phyloP scores from a whole-genome alignment of 352 stramenopile genomes.

The Phytophthora pinifolia region DNA sequence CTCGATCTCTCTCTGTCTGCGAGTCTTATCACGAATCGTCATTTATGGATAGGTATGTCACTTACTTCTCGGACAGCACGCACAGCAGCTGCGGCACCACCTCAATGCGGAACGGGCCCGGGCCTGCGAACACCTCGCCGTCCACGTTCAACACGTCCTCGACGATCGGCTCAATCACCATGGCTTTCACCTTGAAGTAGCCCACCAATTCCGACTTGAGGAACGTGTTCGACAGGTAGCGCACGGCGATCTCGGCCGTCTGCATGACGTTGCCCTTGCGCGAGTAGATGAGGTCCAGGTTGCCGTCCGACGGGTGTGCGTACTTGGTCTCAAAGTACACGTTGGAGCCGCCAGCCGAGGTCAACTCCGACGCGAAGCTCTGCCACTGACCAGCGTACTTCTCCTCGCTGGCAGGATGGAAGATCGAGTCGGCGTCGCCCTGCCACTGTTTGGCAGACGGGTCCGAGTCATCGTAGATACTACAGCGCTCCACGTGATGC shows the following conservation, averaged over 20 bases:
- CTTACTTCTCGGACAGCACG: conserved; percentile 79
- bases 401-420: conserved; percentile 56
- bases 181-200: conserved; percentile 80
- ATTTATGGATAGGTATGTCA: no score
- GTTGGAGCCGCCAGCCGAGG: conserved; percentile 65
- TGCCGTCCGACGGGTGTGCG: conserved; percentile 76
- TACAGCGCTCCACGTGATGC: conserved; percentile 76
- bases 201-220: conserved; percentile 57
- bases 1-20: conserved; percentile 1
- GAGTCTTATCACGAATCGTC: conserved; percentile 16
- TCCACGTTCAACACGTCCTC: conserved; percentile 77
- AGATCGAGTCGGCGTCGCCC: conserved; percentile 62
- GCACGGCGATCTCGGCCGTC: conserved; percentile 49
- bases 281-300: conserved; percentile 75
- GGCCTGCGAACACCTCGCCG: conserved; percentile 64
- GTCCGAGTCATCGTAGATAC: conserved; percentile 67
- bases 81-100: conserved; percentile 69
- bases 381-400: conserved; percentile 60
- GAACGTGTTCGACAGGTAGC: conserved; percentile 59
- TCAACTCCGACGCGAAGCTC: conserved; percentile 48
- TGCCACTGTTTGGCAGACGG: conserved; percentile 50
- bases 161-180: conserved; percentile 66
- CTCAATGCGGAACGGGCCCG: conserved; percentile 70
- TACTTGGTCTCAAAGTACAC: conserved; percentile 85
- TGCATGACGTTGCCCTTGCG: conserved; percentile 49